Evolutionary conservation across 768 basidiomycete species (phyloP).

Genomic region (Pleurotus pulmonarius): DNA sequence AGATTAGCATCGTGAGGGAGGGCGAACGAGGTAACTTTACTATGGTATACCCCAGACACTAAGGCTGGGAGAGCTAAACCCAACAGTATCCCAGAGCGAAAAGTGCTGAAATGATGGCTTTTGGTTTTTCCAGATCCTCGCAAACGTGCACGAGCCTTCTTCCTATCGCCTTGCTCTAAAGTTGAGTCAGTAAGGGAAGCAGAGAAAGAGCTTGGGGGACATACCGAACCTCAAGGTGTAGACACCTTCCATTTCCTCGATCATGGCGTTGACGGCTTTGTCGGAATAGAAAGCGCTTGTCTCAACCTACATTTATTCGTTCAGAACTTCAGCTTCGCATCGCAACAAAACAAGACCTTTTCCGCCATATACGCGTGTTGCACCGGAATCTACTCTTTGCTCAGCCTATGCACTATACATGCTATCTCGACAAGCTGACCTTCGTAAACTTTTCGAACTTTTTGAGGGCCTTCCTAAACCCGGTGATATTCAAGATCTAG

Average conservation of each 20-base stretch:
- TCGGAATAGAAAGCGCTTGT: slow-evolving; percentile 65
- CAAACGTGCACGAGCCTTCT: slow-evolving; percentile 67
- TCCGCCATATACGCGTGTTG: slow-evolving; percentile 80
- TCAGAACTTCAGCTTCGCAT: neutral
- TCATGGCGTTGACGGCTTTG: slow-evolving; percentile 56
- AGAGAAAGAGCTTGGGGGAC: slow-evolving; percentile 18
- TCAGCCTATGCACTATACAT: neutral
- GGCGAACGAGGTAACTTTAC: slow-evolving; percentile 29
- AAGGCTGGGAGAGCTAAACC: slow-evolving; percentile 73
- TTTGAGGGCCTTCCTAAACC: slow-evolving; percentile 83
- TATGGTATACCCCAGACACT: slow-evolving; percentile 55
- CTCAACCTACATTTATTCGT: slow-evolving; percentile 46
- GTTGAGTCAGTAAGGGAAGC: neutral
- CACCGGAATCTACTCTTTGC: slow-evolving; percentile 51
- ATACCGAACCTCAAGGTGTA: slow-evolving; percentile 77
- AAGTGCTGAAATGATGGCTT: slow-evolving; percentile 68
- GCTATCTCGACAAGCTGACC: slow-evolving; percentile 25
- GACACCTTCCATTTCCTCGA: slow-evolving; percentile 71
- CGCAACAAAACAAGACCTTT: slow-evolving; percentile 40
- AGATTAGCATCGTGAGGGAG: neutral
- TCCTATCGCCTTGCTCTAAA: slow-evolving; percentile 65
- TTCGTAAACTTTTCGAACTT: slow-evolving; percentile 82
- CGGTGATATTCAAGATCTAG: slow-evolving; percentile 83
- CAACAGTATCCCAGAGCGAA: slow-evolving; percentile 68
- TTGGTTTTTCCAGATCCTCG: slow-evolving; percentile 47